A percentile compares a stretch with the other conserved stretches of the same genome.
phyloP scores from a whole-genome alignment of 371 early-diverging fungal genomes.

The Mortierella sp. region DNA sequence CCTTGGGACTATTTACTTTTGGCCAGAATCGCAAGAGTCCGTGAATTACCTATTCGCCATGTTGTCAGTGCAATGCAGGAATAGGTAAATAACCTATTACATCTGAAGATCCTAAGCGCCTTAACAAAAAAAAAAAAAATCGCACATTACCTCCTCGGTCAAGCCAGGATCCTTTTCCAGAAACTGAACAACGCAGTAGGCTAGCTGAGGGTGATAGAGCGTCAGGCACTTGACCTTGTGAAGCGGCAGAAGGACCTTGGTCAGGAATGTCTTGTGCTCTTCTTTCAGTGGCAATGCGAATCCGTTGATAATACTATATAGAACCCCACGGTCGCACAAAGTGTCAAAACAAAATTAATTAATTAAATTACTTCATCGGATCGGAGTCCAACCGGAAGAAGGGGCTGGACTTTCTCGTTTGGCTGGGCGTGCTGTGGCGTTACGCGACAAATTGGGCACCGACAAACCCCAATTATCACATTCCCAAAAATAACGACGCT shows the following conservation, averaged over 20 bases:
- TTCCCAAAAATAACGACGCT: background rate
- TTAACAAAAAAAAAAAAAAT: background rate
- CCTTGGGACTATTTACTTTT: conserved; percentile 96
- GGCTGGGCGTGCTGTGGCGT: background rate
- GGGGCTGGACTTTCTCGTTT: background rate
- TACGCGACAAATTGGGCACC: background rate
- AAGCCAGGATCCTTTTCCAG: conserved; percentile 94
- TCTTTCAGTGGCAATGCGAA: conserved; percentile 97
- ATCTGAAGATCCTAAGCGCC: too few relatives aligned
- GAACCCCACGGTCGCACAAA: background rate
- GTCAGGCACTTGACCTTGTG: conserved; percentile 92
- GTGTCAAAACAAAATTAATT: conserved; percentile 15
- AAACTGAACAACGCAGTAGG: conserved; percentile 97
- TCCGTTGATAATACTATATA: conserved; percentile 93
- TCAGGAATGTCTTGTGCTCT: conserved; percentile 96
- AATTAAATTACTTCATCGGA: conserved; percentile 3
- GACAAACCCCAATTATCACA: background rate
- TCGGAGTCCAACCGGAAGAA: background rate
- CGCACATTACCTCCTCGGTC: conserved; percentile 77
- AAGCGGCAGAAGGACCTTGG: conserved; percentile 89
- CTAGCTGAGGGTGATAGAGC: conserved; percentile 94
- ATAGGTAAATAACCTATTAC: background rate
- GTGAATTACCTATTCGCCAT: conserved; percentile 72
- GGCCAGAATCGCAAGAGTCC: conserved; percentile 96
- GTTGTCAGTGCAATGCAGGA: background rate